Base-by-base conservation (phyloP, 75 land plant genomes). In the Pinus albicaulis region DNA sequence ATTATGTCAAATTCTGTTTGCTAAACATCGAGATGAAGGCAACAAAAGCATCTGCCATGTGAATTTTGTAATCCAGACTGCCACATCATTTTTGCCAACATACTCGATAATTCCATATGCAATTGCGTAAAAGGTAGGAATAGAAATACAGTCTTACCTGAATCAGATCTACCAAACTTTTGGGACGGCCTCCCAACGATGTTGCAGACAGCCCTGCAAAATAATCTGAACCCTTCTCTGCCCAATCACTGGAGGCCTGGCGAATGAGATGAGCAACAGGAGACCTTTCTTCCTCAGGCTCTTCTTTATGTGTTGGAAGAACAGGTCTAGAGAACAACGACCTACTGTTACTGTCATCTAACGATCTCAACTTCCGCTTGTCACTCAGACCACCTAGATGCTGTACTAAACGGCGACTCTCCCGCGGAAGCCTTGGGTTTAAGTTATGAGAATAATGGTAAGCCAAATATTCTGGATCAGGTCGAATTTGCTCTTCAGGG, bases 301-400 rank as follows among this genome's bases (percentile, higher is more conserved):
- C 98, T 84, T 95, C 98, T 76, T 77, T 82, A 53, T 94, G 95
- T 11, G 91, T 88, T 8, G 98, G 86, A 59, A 93, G 88, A 48
- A 80, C 41, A 72, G 87, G 72, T 66, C 86, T 82, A 14, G 84
- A 57, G n/a, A 85, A 74, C 69, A 81, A 84, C 65, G 86, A 63
- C 5, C 84, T 82, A 63, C 80, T 86, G 38, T 72, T 82, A 73
- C 77, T 86, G 73, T 93, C 92, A 74, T 93, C 96, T 71, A 85
- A 74, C 19, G 90, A 91, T 59, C 76, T 80, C 48, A 86, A 61
- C 41, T 79, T 89, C 77, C 80, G 58, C 66, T 82, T 91, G 76
- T 81, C 88, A 7, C 89, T 85, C 72, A 77, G 71, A 56, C 78
- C 82, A 80, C 89, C 90, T 64, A 88, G 82, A 55, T 84, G 86